phyloP scores from a whole-genome alignment of 2,329 filamentous ascomycete species.

The Juglanconis oblonga region DNA sequence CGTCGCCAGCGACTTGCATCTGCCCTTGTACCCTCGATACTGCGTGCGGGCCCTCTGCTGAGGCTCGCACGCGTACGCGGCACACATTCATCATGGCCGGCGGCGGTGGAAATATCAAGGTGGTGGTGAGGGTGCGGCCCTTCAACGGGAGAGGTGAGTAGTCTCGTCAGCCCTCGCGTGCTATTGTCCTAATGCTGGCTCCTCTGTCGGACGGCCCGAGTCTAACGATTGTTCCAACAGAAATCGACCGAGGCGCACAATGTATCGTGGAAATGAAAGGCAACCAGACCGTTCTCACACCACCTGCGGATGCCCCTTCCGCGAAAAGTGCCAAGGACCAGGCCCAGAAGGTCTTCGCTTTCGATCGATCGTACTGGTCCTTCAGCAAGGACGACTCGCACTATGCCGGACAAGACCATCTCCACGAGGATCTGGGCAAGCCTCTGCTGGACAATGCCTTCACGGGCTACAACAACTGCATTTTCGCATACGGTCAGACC shows the following conservation, averaged over 20 bases:
- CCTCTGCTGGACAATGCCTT: conserved; percentile 97
- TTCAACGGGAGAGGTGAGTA: conserved; percentile 87
- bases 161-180: background rate
- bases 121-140: conserved; percentile 92
- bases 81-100: conserved; percentile 53
- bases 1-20: background rate
- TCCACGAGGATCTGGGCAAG: conserved; percentile 83
- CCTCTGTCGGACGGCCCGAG: background rate
- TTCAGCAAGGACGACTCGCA: conserved; percentile 78
- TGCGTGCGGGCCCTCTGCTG: conserved; percentile 11
- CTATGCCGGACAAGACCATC: conserved; percentile 85
- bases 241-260: conserved; percentile 88
- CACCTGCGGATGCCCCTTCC: conserved; percentile 62
- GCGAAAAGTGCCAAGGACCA: conserved; percentile 68
- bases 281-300: conserved; percentile 80
- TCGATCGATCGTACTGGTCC: conserved; percentile 98
- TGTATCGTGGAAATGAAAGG: conserved; percentile 97
- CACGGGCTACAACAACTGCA: conserved; percentile 98
- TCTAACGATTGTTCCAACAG: conserved; percentile 41
- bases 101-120: conserved; percentile 97
- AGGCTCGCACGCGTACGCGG: conserved; percentile 13
- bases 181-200: background rate
- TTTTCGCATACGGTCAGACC: conserved; percentile 98
- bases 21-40: background rate
- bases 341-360: conserved; percentile 83